A percentile compares a stretch with the other conserved stretches of the same genome.
phyloP scores from a whole-genome alignment of 139 green algal genomes.

The Picochlorum sp. region DNA sequence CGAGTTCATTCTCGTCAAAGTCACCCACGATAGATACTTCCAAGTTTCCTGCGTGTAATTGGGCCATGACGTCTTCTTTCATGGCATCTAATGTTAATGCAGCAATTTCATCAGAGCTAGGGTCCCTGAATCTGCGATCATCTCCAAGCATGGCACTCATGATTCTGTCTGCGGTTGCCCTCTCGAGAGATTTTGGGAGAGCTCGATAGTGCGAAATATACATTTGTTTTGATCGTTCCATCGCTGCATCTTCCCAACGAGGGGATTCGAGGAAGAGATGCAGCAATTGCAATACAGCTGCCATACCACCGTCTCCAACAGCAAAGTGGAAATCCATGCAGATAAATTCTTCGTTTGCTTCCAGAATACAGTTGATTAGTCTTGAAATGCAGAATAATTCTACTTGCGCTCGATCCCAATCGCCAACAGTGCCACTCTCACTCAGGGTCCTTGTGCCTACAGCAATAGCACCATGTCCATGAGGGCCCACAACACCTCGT shows the following conservation, averaged over 20 bases:
- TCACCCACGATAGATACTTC: constrained; percentile 83
- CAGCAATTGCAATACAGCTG: constrained; percentile 52
- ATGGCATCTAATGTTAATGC: constrained; percentile 75
- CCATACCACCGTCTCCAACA: constrained; percentile 41
- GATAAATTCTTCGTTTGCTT: constrained; percentile 92
- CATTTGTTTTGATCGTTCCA: constrained; percentile 73
- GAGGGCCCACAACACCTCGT: constrained; percentile 33
- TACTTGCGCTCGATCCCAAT: constrained; percentile 74
- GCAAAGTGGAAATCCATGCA: constrained; percentile 91
- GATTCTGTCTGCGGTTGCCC: constrained; percentile 68
- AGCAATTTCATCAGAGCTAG: constrained; percentile 69
- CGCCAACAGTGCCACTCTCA: constrained; percentile 74
- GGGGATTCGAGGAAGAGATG: constrained; percentile 60
- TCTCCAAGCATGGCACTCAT: constrained; percentile 75
- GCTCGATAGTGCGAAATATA: constrained; percentile 60
- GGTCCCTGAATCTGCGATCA: constrained; percentile 75
- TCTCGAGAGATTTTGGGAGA: constrained; percentile 80
- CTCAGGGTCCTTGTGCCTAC: constrained; percentile 73
- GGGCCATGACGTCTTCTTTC: constrained; percentile 45
- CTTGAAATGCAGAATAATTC: constrained; percentile 94
- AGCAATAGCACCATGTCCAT: constrained; percentile 59
- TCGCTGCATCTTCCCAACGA: constrained; percentile 45
- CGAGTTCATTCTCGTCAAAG: constrained; percentile 57
- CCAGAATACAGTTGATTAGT: constrained; percentile 90
- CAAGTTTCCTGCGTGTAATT: constrained; percentile 59